Conservation (phyloP, 176 grass and related monocot species). For the Pontederia paniculata region DNA sequence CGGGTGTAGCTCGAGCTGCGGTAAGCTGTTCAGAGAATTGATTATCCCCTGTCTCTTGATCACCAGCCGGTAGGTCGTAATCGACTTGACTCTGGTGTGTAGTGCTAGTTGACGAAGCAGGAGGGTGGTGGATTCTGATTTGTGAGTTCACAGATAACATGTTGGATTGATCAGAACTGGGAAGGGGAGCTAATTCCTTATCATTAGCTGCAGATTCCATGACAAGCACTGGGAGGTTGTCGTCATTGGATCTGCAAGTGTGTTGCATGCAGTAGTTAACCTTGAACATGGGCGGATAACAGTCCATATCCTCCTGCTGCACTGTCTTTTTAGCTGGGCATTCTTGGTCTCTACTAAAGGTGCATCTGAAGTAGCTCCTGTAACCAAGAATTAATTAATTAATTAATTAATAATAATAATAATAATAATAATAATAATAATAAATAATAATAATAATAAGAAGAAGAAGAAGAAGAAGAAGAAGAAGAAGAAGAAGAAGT, state of each 20-base stretch:
- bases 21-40: no score
- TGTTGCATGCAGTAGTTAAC: neutral
- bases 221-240: neutral
- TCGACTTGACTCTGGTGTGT: neutral
- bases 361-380: slow-evolving; percentile 7
- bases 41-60: neutral
- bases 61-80: neutral
- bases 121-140: neutral
- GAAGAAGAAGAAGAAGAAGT: no score
- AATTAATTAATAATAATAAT: no score
- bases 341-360: neutral
- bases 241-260: neutral
- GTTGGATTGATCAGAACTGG: no score
- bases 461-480: no score
- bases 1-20: neutral
- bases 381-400: neutral
- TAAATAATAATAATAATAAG: no score
- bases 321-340: neutral
- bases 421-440: no score
- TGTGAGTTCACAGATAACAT: no score
- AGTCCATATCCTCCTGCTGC: neutral
- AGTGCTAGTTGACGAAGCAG: neutral
- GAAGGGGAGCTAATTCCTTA: no score
- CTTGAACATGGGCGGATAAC: neutral
- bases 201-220: neutral